Percentiles rank a stretch among this genome's conserved stretches.
Conservation (phyloP, 2,329 filamentous ascomycete species). For the Diaporthe batatas region DNA sequence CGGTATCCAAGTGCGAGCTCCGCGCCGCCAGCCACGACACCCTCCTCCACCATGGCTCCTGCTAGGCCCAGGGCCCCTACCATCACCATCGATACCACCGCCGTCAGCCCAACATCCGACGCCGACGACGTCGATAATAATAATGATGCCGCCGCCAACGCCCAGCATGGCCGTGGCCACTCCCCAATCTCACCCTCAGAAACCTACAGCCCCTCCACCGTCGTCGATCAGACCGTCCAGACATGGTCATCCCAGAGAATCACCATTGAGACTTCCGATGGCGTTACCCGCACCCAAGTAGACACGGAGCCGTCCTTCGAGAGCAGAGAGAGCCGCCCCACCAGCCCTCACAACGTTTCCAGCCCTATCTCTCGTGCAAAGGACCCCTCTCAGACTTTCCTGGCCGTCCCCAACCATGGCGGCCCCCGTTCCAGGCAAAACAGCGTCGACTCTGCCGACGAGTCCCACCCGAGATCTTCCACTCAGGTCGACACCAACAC, state of each 20-base stretch:
- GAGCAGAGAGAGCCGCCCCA: slow-evolving; percentile 74
- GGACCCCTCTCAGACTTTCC: slow-evolving; percentile 65
- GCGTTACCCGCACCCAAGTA: slow-evolving; percentile 57
- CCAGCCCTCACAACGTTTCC: slow-evolving; percentile 80
- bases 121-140: slow-evolving; percentile 49
- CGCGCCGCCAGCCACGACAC: slow-evolving; percentile 2
- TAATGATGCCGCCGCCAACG: slow-evolving; percentile 47
- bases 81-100: slow-evolving; percentile 68
- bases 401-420: slow-evolving; percentile 71
- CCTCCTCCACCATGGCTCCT: slow-evolving; percentile 42
- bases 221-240: slow-evolving; percentile 50
- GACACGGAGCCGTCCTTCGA: slow-evolving; percentile 73
- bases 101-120: slow-evolving; percentile 49
- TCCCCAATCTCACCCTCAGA: slow-evolving; percentile 58
- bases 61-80: slow-evolving; percentile 60
- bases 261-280: slow-evolving; percentile 46
- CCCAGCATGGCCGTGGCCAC: slow-evolving; percentile 45
- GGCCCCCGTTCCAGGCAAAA: slow-evolving; percentile 73
- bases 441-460: slow-evolving; percentile 77
- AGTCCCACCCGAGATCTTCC: slow-evolving; percentile 67
- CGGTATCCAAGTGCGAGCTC: slow-evolving; percentile 30
- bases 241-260: slow-evolving; percentile 49
- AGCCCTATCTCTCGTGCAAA: slow-evolving; percentile 63
- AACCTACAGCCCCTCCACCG: slow-evolving; percentile 56
- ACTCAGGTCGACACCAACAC: slow-evolving; percentile 72